These are phyloP conservation scores for Arabis alpina DNA, from an alignment of 345 rosid species.

Conservation along the genomic window DNA sequence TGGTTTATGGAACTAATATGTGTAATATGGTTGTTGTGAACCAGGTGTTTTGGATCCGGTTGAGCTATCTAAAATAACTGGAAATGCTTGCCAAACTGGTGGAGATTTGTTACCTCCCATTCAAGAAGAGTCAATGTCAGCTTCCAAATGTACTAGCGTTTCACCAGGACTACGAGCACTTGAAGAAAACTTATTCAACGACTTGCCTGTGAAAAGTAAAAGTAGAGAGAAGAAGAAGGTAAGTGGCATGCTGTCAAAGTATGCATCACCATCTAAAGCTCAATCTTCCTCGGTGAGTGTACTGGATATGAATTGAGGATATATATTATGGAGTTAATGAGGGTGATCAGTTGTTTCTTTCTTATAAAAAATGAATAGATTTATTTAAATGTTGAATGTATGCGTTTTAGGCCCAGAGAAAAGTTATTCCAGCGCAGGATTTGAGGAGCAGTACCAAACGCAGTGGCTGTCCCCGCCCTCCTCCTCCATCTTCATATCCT, in stretches of 20 bases:
- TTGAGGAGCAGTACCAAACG: conserved; percentile 72
- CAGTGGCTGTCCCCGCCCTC: conserved; percentile 63
- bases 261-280: conserved; percentile 45
- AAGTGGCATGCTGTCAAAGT: conserved; percentile 42
- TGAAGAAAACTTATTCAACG: conserved; percentile 55
- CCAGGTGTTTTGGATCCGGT: conserved; percentile 70
- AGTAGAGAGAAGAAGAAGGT: conserved; percentile 43
- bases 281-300: conserved; percentile 52
- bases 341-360: conserved; percentile 11
- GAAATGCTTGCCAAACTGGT: conserved; percentile 45
- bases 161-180: conserved; percentile 51
- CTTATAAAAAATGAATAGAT: background rate
- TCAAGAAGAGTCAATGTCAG: conserved; percentile 58
- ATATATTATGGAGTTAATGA: background rate
- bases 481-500: conserved; percentile 86
- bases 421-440: conserved; percentile 54
- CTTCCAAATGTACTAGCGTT: conserved; percentile 37
- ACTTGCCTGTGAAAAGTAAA: conserved; percentile 50
- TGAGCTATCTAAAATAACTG: conserved; percentile 75
- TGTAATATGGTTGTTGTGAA: conserved; percentile 3
- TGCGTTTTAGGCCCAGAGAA: conserved; percentile 61
- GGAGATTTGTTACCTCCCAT: conserved; percentile 57
- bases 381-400: conserved; percentile 19
- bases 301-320: conserved; percentile 5
- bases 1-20: conserved; percentile 30